phyloP scores from a whole-genome alignment of 305 asterid species.

The Solanum aculeatissimum region DNA sequence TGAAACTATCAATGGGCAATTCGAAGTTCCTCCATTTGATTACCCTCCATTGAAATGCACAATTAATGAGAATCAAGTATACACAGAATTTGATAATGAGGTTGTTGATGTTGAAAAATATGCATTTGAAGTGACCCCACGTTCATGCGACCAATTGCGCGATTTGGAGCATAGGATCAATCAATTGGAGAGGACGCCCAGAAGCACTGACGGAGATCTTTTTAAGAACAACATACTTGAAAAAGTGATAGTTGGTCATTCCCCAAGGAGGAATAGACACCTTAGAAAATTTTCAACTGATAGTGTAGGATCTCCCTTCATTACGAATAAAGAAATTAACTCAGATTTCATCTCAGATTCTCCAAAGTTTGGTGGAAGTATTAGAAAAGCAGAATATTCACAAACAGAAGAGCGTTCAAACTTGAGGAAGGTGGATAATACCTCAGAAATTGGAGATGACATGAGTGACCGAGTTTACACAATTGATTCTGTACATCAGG shows the following conservation, averaged over 20 bases:
- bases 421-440: constrained; percentile 48
- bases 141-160: constrained; percentile 40
- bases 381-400: constrained; percentile 42
- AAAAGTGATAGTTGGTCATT: constrained; percentile 73
- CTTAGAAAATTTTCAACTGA: constrained; percentile 38
- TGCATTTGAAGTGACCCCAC: constrained; percentile 72
- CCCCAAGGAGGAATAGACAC: constrained; percentile 54
- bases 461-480: constrained; percentile 77
- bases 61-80: constrained; percentile 34
- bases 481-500: constrained; percentile 66
- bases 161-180: constrained; percentile 73
- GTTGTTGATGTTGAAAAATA: constrained; percentile 59
- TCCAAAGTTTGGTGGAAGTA: constrained; percentile 37
- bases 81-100: constrained; percentile 47
- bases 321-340: constrained; percentile 35
- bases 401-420: constrained; percentile 42
- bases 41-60: constrained; percentile 86
- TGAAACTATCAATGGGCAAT: constrained; percentile 38
- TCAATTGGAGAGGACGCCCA: constrained; percentile 67
- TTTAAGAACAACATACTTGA: constrained; percentile 48
- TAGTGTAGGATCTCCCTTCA: constrained; percentile 29
- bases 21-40: constrained; percentile 42
- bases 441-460: constrained; percentile 70
- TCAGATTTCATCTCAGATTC: constrained; percentile 40
- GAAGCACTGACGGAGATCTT: constrained; percentile 47